Evolutionary conservation across 2,329 filamentous ascomycete species (phyloP).

Genomic region (Alternaria triticina): DNA sequence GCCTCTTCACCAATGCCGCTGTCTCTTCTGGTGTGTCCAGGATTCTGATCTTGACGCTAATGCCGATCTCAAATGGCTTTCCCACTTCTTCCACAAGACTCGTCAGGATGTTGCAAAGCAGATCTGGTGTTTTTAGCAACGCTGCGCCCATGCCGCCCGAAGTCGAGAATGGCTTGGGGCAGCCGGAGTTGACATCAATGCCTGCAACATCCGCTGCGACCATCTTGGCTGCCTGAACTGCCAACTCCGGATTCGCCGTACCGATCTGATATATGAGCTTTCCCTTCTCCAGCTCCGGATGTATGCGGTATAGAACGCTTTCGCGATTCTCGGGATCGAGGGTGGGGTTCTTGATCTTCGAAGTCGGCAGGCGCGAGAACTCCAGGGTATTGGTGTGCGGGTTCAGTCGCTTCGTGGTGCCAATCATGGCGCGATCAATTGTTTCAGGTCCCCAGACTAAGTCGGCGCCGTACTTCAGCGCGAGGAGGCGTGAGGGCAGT

Average conservation of each 20-base stretch:
- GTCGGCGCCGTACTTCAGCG: slow-evolving; percentile 94
- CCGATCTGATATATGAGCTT: slow-evolving; percentile 91
- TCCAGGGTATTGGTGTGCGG: slow-evolving; percentile 79
- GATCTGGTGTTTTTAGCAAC: slow-evolving; percentile 82
- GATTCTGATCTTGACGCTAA: slow-evolving; percentile 95
- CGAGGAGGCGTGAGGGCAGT: slow-evolving; percentile 84
- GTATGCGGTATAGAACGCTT: slow-evolving; percentile 82
- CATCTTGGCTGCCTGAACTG: slow-evolving; percentile 82
- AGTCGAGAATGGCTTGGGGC: slow-evolving; percentile 95
- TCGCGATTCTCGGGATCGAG: slow-evolving; percentile 60
- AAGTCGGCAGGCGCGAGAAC: slow-evolving; percentile 78
- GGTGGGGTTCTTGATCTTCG: slow-evolving; percentile 67
- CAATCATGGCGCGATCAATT: slow-evolving; percentile 89
- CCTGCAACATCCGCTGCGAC: slow-evolving; percentile 88
- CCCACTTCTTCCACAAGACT: slow-evolving; percentile 81
- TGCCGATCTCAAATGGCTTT: slow-evolving; percentile 81
- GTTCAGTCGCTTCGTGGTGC: slow-evolving; percentile 79
- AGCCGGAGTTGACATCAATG: slow-evolving; percentile 98
- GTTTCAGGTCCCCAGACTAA: slow-evolving; percentile 98
- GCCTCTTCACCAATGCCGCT: slow-evolving; percentile 74
- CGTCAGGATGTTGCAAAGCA: slow-evolving; percentile 80
- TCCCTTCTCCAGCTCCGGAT: slow-evolving; percentile 75
- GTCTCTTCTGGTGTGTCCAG: slow-evolving; percentile 79
- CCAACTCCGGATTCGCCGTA: slow-evolving; percentile 80
- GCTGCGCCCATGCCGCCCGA: slow-evolving; percentile 95